These are phyloP conservation scores for Neofusicoccum cordaticola DNA, from an alignment of 2,329 filamentous ascomycete species.

Conservation along the genomic window DNA sequence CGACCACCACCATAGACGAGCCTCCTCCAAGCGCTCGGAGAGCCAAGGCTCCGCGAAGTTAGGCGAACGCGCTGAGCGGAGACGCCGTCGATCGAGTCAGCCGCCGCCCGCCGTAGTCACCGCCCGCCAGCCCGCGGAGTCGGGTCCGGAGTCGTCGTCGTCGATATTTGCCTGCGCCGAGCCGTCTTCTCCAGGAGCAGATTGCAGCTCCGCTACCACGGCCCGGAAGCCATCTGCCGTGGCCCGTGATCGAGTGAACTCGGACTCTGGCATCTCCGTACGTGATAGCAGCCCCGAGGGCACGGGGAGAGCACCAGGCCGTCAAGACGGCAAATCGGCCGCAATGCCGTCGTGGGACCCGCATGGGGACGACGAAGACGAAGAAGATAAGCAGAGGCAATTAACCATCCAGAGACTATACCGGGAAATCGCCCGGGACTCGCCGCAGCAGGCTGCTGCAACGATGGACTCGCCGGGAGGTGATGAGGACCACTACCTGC, in stretches of 20 bases:
- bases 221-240: constrained; percentile 8
- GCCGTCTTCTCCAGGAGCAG: constrained; percentile 1
- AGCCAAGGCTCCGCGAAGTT: constrained; percentile 13
- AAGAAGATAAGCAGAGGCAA: constrained; percentile 20
- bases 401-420: constrained; percentile 6
- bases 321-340: not conserved
- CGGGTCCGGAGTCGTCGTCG: not conserved
- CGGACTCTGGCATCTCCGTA: constrained; percentile 30
- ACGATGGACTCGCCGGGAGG: not conserved
- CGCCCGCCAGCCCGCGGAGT: constrained; percentile 21
- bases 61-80: constrained; percentile 7
- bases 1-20: constrained; percentile 21
- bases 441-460: not conserved
- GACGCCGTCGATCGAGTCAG: constrained; percentile 8
- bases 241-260: constrained; percentile 17
- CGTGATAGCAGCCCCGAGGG: constrained; percentile 33
- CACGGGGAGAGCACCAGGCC: constrained; percentile 18
- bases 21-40: constrained; percentile 12
- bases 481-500: not conserved
- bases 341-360: not conserved
- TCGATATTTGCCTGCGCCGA: not conserved
- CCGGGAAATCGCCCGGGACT: constrained; percentile 1
- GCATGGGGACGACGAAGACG: constrained; percentile 12
- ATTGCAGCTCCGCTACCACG: not conserved
- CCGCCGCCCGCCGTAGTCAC: not conserved